These are phyloP conservation scores for Tylopilus sp. DNA, from an alignment of 768 basidiomycete species.

Conservation along the genomic window DNA sequence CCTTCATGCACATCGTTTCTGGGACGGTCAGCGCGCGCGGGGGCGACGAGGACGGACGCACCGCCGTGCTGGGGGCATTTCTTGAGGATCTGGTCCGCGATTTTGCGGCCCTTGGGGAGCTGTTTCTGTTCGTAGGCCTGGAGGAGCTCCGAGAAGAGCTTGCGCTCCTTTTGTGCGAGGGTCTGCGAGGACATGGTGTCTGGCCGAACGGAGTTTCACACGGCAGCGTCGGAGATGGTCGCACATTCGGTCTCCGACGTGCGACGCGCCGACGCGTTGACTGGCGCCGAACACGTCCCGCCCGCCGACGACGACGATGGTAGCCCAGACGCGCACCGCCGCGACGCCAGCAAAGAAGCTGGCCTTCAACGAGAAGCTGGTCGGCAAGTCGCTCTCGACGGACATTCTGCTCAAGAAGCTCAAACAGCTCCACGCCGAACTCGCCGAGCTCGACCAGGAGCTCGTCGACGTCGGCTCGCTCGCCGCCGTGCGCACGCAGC, in stretches of 20 bases:
- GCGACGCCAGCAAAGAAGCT: slow-evolving; percentile 57
- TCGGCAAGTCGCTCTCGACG: slow-evolving; percentile 70
- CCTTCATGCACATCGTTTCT: slow-evolving; percentile 98
- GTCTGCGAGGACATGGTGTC: slow-evolving; percentile 20
- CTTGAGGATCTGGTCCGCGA: slow-evolving; percentile 91
- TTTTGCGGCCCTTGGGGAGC: slow-evolving; percentile 85
- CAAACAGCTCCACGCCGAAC: slow-evolving; percentile 69
- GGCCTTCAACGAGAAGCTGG: slow-evolving; percentile 77
- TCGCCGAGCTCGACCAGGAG: slow-evolving; percentile 87
- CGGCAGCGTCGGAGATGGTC: slow-evolving; percentile 3
- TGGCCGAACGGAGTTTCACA: neutral
- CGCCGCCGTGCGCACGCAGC: slow-evolving; percentile 65
- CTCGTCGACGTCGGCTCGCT: slow-evolving; percentile 74
- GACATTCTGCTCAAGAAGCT: slow-evolving; percentile 86
- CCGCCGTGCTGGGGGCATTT: slow-evolving; percentile 96
- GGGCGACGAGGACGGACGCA: slow-evolving; percentile 33
- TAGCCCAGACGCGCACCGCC: slow-evolving; percentile 67
- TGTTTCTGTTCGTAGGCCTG: slow-evolving; percentile 86
- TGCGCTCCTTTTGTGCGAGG: slow-evolving; percentile 79
- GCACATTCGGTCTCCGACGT: slow-evolving; percentile 5
- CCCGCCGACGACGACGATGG: slow-evolving; percentile 42
- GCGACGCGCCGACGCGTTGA: slow-evolving; percentile 18
- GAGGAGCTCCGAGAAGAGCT: slow-evolving; percentile 83
- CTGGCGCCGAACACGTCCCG: neutral
- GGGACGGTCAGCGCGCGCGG: slow-evolving; percentile 2